Percentiles rank a stretch among this genome's conserved stretches.
Evolutionary conservation across 768 basidiomycete genomes (phyloP).

Genomic region (Galerina sulciceps): DNA sequence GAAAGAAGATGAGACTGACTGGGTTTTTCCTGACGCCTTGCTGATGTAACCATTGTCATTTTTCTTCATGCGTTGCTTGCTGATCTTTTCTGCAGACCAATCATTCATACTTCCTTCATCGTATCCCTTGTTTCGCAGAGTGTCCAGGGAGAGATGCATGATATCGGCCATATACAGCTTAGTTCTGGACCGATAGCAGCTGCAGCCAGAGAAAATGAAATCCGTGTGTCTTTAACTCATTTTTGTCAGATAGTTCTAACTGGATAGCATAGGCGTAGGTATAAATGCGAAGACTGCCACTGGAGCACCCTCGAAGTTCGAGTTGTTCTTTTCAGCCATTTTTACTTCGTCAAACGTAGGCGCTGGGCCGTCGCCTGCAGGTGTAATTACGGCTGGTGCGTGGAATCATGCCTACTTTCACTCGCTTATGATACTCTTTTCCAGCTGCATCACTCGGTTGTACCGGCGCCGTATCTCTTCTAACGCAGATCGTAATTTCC

Average conservation of each 20-base stretch:
- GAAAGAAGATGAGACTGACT: background rate
- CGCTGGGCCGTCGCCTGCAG: background rate
- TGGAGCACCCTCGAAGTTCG: background rate
- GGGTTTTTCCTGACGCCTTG: background rate
- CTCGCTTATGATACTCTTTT: background rate
- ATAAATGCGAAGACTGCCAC: background rate
- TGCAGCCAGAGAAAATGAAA: background rate
- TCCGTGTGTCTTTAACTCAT: background rate
- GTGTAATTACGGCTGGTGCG: background rate
- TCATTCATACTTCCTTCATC: background rate
- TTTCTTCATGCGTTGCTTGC: background rate
- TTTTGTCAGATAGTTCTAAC: background rate
- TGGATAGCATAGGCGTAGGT: background rate
- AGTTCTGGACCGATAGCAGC: background rate
- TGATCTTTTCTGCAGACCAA: background rate
- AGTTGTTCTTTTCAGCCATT: background rate
- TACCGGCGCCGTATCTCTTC: background rate
- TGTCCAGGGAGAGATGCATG: background rate
- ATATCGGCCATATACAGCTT: background rate
- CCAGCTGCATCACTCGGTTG: background rate
- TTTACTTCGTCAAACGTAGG: background rate
- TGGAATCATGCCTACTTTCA: background rate
- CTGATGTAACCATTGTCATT: background rate
- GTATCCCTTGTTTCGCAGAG: background rate
- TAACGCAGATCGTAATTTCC: slow-evolving; percentile 2